A percentile compares a stretch with the other conserved stretches of the same genome.
These are phyloP conservation scores for Macrocybe gigantea DNA, from an alignment of 768 basidiomycete genomes.

Conservation along the genomic window DNA sequence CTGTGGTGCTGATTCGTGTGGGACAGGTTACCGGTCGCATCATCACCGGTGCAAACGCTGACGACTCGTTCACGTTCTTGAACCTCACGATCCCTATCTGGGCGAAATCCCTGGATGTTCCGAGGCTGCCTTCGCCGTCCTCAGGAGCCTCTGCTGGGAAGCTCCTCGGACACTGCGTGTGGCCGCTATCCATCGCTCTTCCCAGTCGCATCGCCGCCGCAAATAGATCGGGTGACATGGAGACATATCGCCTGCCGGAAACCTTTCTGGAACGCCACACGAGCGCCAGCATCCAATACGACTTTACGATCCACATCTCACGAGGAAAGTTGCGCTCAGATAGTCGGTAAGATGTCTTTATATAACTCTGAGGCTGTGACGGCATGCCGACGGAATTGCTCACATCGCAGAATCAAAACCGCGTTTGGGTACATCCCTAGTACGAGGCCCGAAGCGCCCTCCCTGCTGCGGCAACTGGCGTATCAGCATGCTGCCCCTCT, in stretches of 20 bases:
- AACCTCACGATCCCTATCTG: slow-evolving; percentile 39
- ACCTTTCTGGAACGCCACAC: slow-evolving; percentile 48
- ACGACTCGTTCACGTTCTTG: slow-evolving; percentile 40
- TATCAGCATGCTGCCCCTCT: slow-evolving; percentile 40
- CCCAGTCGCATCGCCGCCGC: slow-evolving; percentile 36
- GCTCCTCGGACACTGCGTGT: slow-evolving; percentile 39
- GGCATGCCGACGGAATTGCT: background rate
- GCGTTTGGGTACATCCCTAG: slow-evolving; percentile 49
- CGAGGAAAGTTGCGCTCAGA: slow-evolving; percentile 43
- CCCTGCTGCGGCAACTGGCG: slow-evolving; percentile 41
- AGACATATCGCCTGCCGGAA: slow-evolving; percentile 40
- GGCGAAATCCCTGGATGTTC: slow-evolving; percentile 37
- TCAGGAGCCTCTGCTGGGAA: slow-evolving; percentile 34
- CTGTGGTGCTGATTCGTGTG: background rate
- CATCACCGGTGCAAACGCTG: slow-evolving; percentile 39
- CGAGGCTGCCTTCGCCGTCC: slow-evolving; percentile 35
- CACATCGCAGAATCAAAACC: slow-evolving; percentile 36
- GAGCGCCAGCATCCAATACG: slow-evolving; percentile 44
- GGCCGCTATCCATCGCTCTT: slow-evolving; percentile 43
- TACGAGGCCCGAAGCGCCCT: slow-evolving; percentile 37
- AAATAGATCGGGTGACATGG: slow-evolving; percentile 28
- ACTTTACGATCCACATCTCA: slow-evolving; percentile 38
- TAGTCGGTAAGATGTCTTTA: slow-evolving; percentile 30
- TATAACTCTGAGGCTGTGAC: background rate
- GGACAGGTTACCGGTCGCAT: slow-evolving; percentile 44